These are phyloP conservation scores for Yamadazyma kitorensis DNA, from an alignment of 805 yeast genomes.

Conservation along the genomic window DNA sequence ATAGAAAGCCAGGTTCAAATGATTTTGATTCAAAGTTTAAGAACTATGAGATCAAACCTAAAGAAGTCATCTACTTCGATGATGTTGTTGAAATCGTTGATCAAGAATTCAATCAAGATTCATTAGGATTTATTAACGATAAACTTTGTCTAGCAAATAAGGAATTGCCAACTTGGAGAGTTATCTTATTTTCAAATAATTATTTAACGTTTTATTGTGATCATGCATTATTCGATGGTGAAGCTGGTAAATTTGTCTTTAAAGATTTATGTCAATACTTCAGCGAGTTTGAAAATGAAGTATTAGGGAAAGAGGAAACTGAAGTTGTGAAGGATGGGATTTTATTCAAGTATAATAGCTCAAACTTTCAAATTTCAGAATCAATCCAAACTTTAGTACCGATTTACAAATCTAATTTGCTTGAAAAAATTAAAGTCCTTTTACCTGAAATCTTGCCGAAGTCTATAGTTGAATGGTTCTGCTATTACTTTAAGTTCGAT, in stretches of 20 bases:
- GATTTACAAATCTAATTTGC: too few relatives aligned
- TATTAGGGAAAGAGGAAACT: too few relatives aligned
- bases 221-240: conserved; percentile 33
- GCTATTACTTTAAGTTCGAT: conserved; percentile 1
- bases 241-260: conserved; percentile 23
- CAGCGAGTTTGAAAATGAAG: too few relatives aligned
- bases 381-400: too few relatives aligned
- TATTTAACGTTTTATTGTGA: conserved; percentile 23
- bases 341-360: too few relatives aligned
- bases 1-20: not conserved
- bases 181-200: conserved; percentile 16
- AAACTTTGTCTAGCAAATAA: conserved; percentile 2
- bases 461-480: not conserved
- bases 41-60: conserved; percentile 16
- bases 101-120: conserved; percentile 12
- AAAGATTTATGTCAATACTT: conserved; percentile 15
- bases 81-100: conserved; percentile 17
- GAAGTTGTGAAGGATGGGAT: too few relatives aligned
- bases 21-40: conserved; percentile 6
- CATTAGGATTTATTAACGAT: conserved; percentile 13
- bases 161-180: conserved; percentile 21
- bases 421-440: not conserved
- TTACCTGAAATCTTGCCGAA: conserved; percentile 1
- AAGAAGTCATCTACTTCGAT: conserved; percentile 16
- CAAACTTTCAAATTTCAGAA: too few relatives aligned